Percentiles rank a stretch among this genome's conserved stretches.
Evolutionary conservation across 306 rosid genomes (phyloP).

Genomic region (Dicorynia guianensis): DNA sequence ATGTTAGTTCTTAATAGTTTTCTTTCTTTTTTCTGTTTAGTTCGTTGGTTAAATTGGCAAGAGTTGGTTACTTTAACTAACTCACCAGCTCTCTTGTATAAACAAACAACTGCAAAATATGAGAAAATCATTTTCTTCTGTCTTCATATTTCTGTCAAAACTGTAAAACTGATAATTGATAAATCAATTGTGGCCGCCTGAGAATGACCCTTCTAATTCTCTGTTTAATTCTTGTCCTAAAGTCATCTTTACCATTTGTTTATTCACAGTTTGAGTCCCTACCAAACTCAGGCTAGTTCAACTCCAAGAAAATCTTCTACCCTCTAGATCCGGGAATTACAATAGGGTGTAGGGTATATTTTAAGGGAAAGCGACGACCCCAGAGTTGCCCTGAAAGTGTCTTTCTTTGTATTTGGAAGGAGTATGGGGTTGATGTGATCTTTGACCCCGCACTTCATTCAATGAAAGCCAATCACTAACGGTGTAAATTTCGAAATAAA

Average conservation of each 20-base stretch:
- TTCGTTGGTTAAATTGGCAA: no score
- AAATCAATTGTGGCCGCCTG: background rate
- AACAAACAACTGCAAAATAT: no score
- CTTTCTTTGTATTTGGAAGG: slow-evolving; percentile 38
- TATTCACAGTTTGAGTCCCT: background rate
- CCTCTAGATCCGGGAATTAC: background rate
- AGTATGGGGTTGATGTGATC: slow-evolving; percentile 48
- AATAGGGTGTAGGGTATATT: background rate
- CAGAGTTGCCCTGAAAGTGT: slow-evolving; percentile 29
- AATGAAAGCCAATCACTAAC: slow-evolving; percentile 38
- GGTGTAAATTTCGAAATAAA: slow-evolving; percentile 24
- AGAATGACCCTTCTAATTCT: background rate
- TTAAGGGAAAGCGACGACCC: slow-evolving; percentile 41
- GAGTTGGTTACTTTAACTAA: no score
- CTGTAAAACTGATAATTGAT: slow-evolving; percentile 19
- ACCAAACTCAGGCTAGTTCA: slow-evolving; percentile 25
- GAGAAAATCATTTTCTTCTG: no score
- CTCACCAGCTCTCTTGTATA: no score
- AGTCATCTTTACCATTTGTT: background rate
- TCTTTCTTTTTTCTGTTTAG: no score
- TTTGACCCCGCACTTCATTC: slow-evolving; percentile 49
- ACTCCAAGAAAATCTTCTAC: slow-evolving; percentile 2
- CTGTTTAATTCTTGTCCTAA: slow-evolving; percentile 18
- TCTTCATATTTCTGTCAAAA: no score
- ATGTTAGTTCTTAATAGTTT: no score